A percentile compares a stretch with the other conserved stretches of the same genome.
phyloP scores from a whole-genome alignment of 345 rosid genomes.

The Angophora floribunda region DNA sequence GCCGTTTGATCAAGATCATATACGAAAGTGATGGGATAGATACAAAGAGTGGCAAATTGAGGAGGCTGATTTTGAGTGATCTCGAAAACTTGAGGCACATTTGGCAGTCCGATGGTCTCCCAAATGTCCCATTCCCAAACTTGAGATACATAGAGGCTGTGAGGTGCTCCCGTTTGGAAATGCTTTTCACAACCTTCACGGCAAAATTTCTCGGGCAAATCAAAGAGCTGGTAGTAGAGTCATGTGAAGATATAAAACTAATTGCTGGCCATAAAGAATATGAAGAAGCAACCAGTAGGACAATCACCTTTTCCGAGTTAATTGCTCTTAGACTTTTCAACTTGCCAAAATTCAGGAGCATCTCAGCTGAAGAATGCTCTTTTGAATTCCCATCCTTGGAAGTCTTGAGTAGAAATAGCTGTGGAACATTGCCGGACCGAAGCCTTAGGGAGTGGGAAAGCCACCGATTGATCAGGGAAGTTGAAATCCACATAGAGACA shows the following conservation, averaged over 20 bases:
- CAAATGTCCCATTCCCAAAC: neutral
- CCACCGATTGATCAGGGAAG: too few species aligned
- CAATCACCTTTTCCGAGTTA: neutral
- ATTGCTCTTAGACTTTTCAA: too few species aligned
- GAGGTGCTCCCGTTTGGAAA: neutral
- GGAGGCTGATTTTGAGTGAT: rapidly evolving
- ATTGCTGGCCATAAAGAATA: neutral
- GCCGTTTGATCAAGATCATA: neutral
- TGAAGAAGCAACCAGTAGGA: neutral
- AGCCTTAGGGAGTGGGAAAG: too few species aligned
- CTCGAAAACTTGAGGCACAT: neutral
- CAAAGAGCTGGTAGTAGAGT: too few species aligned
- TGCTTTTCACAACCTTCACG: neutral
- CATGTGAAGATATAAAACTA: neutral
- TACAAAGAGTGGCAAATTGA: neutral
- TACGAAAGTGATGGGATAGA: neutral
- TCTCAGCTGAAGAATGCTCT: too few species aligned
- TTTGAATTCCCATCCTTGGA: too few species aligned
- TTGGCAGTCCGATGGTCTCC: neutral
- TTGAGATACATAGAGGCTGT: neutral
- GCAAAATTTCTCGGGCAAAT: neutral
- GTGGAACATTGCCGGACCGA: too few species aligned
- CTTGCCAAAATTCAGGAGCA: too few species aligned
- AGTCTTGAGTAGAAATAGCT: too few species aligned
- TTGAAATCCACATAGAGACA: too few species aligned